phyloP scores from a whole-genome alignment of 1,139 yeast genomes.

The Yamadazyma sp. region DNA sequence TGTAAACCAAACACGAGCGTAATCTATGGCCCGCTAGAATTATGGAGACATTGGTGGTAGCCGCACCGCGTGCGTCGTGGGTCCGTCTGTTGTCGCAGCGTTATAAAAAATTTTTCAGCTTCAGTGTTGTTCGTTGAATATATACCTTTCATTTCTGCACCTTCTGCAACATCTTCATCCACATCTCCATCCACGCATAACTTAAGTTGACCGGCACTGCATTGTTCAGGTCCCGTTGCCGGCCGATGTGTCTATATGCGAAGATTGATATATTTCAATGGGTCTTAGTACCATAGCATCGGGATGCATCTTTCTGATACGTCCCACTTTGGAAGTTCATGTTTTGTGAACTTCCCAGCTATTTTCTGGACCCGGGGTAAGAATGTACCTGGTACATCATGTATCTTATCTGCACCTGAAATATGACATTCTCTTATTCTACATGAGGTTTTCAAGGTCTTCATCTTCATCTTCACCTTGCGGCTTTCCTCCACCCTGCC shows the following conservation, averaged over 20 bases:
- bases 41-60: neutral
- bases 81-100: neutral
- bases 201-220: conserved; percentile 47
- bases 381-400: neutral
- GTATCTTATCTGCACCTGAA: neutral
- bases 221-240: conserved; percentile 27
- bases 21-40: too few relatives aligned
- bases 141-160: neutral
- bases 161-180: too few relatives aligned
- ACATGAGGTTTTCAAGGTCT: conserved; percentile 13
- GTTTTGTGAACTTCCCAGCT: neutral
- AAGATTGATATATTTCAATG: conserved; percentile 19
- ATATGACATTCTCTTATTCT: neutral
- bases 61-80: too few relatives aligned
- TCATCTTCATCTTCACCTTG: conserved; percentile 13
- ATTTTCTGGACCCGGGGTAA: conserved; percentile 1
- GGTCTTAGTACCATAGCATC: neutral
- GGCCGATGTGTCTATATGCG: conserved; percentile 58
- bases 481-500: conserved; percentile 65
- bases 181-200: conserved; percentile 34
- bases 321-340: conserved; percentile 1
- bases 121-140: neutral
- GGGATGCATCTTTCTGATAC: conserved; percentile 1
- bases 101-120: neutral
- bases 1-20: too few relatives aligned